These are phyloP conservation scores for Coemansia sp. DNA, from an alignment of 192 early-diverging fungal genomes.

Conservation along the genomic window DNA sequence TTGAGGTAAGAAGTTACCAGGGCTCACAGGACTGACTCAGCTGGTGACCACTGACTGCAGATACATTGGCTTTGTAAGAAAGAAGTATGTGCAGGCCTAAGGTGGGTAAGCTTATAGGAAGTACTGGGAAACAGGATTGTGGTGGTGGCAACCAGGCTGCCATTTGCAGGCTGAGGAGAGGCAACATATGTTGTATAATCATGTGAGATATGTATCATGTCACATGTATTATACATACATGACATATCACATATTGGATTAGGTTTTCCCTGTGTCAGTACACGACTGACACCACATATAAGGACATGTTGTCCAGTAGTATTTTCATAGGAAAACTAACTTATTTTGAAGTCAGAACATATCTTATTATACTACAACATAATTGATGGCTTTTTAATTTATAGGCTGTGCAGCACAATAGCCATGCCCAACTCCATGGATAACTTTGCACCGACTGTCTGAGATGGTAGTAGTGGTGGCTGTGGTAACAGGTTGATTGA, in stretches of 20 bases:
- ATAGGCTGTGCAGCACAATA: conserved; percentile 47
- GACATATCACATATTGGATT: too few relatives aligned
- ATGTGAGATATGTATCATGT: too few relatives aligned
- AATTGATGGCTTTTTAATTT: conserved; percentile 22
- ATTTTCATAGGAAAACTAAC: too few relatives aligned
- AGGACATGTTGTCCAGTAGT: too few relatives aligned
- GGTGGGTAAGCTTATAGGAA: conserved; percentile 14
- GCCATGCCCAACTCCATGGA: conserved; percentile 45
- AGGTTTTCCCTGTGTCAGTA: too few relatives aligned
- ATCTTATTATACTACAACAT: too few relatives aligned
- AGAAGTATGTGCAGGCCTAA: conserved; percentile 18
- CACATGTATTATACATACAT: too few relatives aligned
- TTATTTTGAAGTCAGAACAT: too few relatives aligned
- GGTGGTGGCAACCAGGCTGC: neutral
- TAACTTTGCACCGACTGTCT: conserved; percentile 21
- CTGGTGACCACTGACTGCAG: conserved; percentile 37
- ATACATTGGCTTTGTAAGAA: conserved; percentile 43
- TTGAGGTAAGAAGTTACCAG: neutral
- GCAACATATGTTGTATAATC: too few relatives aligned
- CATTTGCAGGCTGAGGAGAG: conserved; percentile 3
- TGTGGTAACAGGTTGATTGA: neutral
- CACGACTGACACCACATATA: too few relatives aligned
- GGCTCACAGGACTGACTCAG: neutral
- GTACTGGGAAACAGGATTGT: conserved; percentile 4
- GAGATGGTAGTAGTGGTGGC: neutral